Percentiles rank a stretch among this genome's conserved stretches.
Evolutionary conservation across 306 rosid genomes (phyloP).

Genomic region (Coriaria nepalensis): DNA sequence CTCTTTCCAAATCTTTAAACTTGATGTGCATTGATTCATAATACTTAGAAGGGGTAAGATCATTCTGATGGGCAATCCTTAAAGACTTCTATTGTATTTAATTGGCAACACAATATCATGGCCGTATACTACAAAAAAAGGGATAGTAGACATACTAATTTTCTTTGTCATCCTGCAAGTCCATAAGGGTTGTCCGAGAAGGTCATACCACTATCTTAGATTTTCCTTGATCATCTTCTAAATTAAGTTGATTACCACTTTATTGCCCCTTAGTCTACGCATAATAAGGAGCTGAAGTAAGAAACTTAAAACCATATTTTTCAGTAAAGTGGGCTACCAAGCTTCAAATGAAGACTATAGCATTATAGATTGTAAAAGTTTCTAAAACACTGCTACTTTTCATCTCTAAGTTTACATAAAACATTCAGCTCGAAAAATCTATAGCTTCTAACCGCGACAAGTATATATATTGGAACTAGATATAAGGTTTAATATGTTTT

Average conservation of each 20-base stretch:
- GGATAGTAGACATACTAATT: neutral
- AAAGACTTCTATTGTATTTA: too few species aligned
- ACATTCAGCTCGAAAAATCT: too few species aligned
- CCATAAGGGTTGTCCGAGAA: too few species aligned
- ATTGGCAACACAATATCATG: neutral
- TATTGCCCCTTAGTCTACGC: neutral
- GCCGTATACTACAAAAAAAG: too few species aligned
- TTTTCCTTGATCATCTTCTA: too few species aligned
- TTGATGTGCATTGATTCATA: too few species aligned
- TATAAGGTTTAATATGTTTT: conserved; percentile 10
- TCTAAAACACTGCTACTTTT: neutral
- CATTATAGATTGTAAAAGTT: neutral
- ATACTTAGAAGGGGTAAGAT: too few species aligned
- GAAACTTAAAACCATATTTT: neutral
- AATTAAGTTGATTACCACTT: neutral
- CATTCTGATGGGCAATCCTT: too few species aligned
- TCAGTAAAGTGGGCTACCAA: neutral
- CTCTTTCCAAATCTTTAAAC: too few species aligned
- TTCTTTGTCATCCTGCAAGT: neutral
- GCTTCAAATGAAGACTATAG: neutral
- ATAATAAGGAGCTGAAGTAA: neutral
- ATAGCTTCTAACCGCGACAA: conserved; percentile 90
- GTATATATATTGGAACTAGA: conserved; percentile 26
- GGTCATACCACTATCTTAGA: too few species aligned
- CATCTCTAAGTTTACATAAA: neutral